These are phyloP conservation scores for Colletotrichum limetticola DNA, from an alignment of 2,329 filamentous ascomycete genomes.

Conservation along the genomic window DNA sequence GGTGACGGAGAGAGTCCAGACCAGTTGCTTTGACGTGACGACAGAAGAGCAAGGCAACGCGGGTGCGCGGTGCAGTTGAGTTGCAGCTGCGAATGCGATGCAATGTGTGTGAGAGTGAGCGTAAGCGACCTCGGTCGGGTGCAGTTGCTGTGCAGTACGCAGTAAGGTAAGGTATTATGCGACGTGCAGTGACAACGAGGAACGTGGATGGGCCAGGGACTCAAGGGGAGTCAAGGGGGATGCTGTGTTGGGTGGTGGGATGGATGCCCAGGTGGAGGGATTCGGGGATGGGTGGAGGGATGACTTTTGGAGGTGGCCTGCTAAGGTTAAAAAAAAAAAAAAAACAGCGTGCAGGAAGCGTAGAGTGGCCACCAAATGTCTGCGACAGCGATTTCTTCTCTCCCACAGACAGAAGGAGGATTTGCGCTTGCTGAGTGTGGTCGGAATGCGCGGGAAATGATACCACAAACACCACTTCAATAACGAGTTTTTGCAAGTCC, in stretches of 20 bases:
- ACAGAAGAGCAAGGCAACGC: background rate
- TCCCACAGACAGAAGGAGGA: background rate
- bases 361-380: too few relatives aligned
- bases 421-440: background rate
- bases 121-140: background rate
- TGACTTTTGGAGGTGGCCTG: too few relatives aligned
- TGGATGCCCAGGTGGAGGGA: background rate
- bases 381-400: too few relatives aligned
- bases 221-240: background rate
- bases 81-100: background rate
- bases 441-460: background rate
- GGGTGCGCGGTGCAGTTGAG: background rate
- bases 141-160: background rate
- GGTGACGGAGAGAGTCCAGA: background rate
- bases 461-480: background rate
- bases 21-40: background rate
- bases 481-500: background rate
- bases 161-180: too few relatives aligned
- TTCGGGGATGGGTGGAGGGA: too few relatives aligned
- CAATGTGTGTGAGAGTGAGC: background rate
- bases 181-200: slow-evolving; percentile 2
- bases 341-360: too few relatives aligned
- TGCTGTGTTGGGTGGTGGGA: background rate
- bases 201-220: background rate
- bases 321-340: too few relatives aligned